Evolutionary conservation across 192 early-diverging fungal genomes (phyloP).

Genomic region (Phycomyces blakesleeanus): DNA sequence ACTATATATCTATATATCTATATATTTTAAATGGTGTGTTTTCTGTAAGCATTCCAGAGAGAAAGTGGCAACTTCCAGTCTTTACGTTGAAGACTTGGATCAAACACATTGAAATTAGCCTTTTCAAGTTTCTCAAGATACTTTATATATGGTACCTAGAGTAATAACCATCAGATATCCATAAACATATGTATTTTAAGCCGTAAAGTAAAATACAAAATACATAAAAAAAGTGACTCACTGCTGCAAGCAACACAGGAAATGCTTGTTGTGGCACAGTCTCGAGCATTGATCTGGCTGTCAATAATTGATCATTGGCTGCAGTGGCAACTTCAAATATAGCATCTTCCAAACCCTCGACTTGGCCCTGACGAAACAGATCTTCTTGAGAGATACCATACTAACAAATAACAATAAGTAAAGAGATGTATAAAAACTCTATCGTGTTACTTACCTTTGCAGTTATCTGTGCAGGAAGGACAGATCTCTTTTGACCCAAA

Average conservation of each 20-base stretch:
- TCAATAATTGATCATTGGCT: constrained; percentile 74
- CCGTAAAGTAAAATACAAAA: neutral
- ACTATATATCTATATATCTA: too few relatives aligned
- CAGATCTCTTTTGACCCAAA: constrained; percentile 60
- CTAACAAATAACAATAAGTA: constrained; percentile 40
- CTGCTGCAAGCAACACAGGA: constrained; percentile 69
- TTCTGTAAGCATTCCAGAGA: constrained; percentile 56
- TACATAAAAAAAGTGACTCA: constrained; percentile 29
- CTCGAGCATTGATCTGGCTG: constrained; percentile 58
- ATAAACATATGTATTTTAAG: constrained; percentile 7
- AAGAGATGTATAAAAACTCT: too few relatives aligned
- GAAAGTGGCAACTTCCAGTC: constrained; percentile 59
- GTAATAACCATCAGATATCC: too few relatives aligned
- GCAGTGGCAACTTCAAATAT: constrained; percentile 85
- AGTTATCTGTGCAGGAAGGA: constrained; percentile 73
- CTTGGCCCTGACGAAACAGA: constrained; percentile 56
- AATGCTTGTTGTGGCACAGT: constrained; percentile 57
- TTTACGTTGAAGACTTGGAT: constrained; percentile 59
- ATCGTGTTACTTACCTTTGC: constrained; percentile 74
- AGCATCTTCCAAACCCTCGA: constrained; percentile 66
- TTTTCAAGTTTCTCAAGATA: constrained; percentile 77
- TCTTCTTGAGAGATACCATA: constrained; percentile 74
- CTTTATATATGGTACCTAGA: constrained; percentile 58
- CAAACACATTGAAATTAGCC: constrained; percentile 81
- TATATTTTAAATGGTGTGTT: constrained; percentile 33